A percentile compares a stretch with the other conserved stretches of the same genome.
Conservation (phyloP, 106 monocot species). For the Alisma plantagoaquatica region DNA sequence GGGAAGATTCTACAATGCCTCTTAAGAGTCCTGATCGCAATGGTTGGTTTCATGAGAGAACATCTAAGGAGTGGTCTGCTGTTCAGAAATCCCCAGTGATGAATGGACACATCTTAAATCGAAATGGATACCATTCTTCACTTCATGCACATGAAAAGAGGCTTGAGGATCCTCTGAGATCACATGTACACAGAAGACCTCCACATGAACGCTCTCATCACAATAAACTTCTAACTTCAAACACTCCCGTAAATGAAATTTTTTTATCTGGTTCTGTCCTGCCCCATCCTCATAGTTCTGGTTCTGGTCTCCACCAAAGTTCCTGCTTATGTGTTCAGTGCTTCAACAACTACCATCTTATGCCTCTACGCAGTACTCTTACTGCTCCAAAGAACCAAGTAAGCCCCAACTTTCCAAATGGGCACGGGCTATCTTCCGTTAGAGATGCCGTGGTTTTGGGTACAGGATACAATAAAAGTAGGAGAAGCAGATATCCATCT, state of each 20-base stretch:
- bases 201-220: conserved; percentile 26
- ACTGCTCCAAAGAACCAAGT: conserved; percentile 21
- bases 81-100: conserved; percentile 17
- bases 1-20: conserved; percentile 8
- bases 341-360: conserved; percentile 22
- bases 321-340: conserved; percentile 61
- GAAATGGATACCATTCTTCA: conserved; percentile 32
- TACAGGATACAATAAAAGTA: conserved; percentile 25
- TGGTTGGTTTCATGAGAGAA: conserved; percentile 23
- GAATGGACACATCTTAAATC: conserved; percentile 12
- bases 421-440: conserved; percentile 25
- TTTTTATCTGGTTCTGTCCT: conserved; percentile 44
- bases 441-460: conserved; percentile 21
- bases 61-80: conserved; percentile 20
- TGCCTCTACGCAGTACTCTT: conserved; percentile 11
- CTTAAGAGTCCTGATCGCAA: conserved; percentile 14
- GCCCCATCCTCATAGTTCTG: conserved; percentile 51
- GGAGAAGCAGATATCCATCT: conserved; percentile 16
- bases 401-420: conserved; percentile 24
- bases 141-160: conserved; percentile 26
- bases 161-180: conserved; percentile 28
- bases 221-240: conserved; percentile 22
- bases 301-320: conserved; percentile 52
- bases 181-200: conserved; percentile 15
- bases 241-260: conserved; percentile 26